Percentiles rank a stretch among this genome's conserved stretches.
phyloP scores from a whole-genome alignment of 2,329 filamentous ascomycete species.

The Verticillium nonalfalfae region DNA sequence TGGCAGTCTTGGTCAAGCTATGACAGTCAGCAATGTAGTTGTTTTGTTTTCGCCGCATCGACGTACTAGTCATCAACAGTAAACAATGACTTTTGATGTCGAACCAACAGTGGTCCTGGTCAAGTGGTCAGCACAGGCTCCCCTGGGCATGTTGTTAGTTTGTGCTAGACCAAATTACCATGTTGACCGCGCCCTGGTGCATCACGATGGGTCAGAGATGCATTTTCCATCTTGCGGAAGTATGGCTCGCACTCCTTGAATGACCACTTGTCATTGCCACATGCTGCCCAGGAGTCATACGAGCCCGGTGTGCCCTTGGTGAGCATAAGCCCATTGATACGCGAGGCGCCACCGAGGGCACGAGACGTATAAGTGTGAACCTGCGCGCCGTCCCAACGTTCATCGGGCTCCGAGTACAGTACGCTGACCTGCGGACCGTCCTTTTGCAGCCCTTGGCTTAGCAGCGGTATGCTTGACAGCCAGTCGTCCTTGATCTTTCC shows the following conservation, averaged over 20 bases:
- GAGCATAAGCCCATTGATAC: slow-evolving; percentile 23
- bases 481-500: slow-evolving; percentile 20
- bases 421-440: slow-evolving; percentile 15
- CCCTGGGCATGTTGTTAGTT: too few relatives aligned
- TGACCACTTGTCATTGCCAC: slow-evolving; percentile 23
- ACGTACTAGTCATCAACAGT: slow-evolving; percentile 12
- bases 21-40: neutral
- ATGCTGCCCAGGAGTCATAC: slow-evolving; percentile 21
- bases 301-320: slow-evolving; percentile 21
- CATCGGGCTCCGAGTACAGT: slow-evolving; percentile 19
- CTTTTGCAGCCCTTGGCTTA: slow-evolving; percentile 17
- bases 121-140: neutral
- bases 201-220: slow-evolving; percentile 4
- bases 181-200: slow-evolving; percentile 16
- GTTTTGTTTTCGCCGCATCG: neutral
- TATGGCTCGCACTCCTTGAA: slow-evolving; percentile 25
- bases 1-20: slow-evolving; percentile 16
- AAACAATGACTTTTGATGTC: slow-evolving; percentile 6
- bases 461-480: slow-evolving; percentile 21
- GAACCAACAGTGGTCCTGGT: slow-evolving; percentile 12
- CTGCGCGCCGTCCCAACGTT: slow-evolving; percentile 10
- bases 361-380: slow-evolving; percentile 17
- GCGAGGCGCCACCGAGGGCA: slow-evolving; percentile 22
- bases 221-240: slow-evolving; percentile 21
- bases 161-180: slow-evolving; percentile 8